Conservation (phyloP, 306 rosid species). For the Fagus sylvatica region DNA sequence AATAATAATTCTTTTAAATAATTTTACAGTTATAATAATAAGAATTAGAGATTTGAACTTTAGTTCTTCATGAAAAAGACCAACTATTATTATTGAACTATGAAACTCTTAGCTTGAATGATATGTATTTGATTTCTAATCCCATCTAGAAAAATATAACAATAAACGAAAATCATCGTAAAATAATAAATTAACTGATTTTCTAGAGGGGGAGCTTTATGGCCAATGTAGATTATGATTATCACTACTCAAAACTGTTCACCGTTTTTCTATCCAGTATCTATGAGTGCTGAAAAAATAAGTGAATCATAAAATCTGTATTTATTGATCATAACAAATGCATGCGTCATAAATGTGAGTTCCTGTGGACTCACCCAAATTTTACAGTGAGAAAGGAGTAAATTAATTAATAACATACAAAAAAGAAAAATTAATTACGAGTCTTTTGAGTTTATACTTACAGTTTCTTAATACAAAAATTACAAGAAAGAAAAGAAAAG, state of each 20-base stretch:
- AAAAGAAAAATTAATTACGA: conserved; percentile 21
- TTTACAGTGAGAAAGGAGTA: conserved; percentile 30
- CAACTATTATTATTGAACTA: no score
- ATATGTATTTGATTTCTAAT: no score
- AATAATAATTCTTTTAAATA: no score
- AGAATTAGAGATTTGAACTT: no score
- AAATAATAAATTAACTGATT: neutral
- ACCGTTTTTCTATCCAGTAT: neutral
- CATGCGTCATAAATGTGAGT: neutral
- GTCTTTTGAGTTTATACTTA: conserved; percentile 41
- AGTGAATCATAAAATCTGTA: neutral
- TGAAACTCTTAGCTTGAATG: no score
- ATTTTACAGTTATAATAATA: no score
- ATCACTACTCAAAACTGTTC: neutral
- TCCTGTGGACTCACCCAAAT: conserved; percentile 23
- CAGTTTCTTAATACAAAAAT: conserved; percentile 33
- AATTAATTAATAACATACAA: neutral
- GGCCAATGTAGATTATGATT: neutral
- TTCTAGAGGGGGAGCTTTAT: neutral
- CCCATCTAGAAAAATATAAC: no score
- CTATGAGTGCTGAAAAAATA: neutral
- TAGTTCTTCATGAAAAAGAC: no score
- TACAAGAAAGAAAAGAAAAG: neutral
- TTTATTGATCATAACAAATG: neutral
- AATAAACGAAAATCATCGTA: no score